A percentile compares a stretch with the other conserved stretches of the same genome.
These are phyloP conservation scores for Amaranthus tricolor DNA, from an alignment of 179 eudicot species.

Conservation along the genomic window DNA sequence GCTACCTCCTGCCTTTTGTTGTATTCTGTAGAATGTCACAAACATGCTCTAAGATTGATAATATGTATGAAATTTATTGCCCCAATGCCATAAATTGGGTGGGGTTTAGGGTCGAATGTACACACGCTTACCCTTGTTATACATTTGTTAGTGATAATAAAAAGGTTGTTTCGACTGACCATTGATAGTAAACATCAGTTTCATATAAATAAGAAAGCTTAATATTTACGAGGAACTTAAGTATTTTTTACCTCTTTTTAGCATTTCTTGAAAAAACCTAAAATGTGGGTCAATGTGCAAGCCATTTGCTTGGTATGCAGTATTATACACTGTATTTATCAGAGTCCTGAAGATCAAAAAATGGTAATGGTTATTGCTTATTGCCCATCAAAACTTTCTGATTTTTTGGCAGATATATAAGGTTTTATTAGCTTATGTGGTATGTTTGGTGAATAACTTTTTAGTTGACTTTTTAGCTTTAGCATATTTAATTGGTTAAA, in stretches of 20 bases:
- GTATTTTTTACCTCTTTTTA: background rate
- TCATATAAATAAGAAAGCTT: too few species aligned
- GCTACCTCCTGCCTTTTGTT: background rate
- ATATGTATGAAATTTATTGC: background rate
- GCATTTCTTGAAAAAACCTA: background rate
- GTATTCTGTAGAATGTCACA: conserved; percentile 10
- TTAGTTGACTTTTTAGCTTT: too few species aligned
- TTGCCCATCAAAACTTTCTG: background rate
- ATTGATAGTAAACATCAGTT: too few species aligned
- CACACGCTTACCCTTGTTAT: too few species aligned
- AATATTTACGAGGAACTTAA: too few species aligned
- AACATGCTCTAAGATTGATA: background rate
- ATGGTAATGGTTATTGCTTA: background rate
- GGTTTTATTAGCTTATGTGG: background rate
- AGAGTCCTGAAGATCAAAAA: conserved; percentile 10
- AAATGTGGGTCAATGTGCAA: conserved; percentile 29
- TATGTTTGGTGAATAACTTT: too few species aligned
- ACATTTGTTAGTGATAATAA: background rate
- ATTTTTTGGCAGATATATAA: background rate
- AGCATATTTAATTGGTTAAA: too few species aligned
- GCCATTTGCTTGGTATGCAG: conserved; percentile 19
- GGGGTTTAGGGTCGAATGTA: too few species aligned
- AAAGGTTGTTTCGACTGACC: too few species aligned
- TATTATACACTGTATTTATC: conserved; percentile 11
- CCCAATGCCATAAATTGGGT: too few species aligned